Base-by-base conservation (phyloP, 108 stramenopile genomes). In the Cyclotella cryptica region DNA sequence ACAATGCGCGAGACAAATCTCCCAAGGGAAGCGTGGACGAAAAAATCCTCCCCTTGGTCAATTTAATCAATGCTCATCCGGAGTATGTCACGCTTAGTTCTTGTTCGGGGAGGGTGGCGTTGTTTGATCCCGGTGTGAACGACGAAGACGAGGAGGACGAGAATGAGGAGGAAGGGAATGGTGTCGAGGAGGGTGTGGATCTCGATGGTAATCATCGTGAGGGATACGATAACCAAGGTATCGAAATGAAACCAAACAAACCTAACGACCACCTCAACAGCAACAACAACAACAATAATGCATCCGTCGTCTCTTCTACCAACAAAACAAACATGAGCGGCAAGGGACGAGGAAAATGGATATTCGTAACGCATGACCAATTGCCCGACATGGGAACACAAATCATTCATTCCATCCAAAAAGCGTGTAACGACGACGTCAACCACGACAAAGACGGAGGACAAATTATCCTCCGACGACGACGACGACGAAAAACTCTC, bases 41-140 rank as follows among this genome's bases (percentile, higher is more conserved):
- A 5, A 55, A 55, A 24, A 55, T 55, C 12, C 21, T 24, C 22
- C 55, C 55, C 11, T 24, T 55, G 21, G n/a, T n/a, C 22, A 8
- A 55, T 24, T 24, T 55, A 2, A 55, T 55, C 55, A 55, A 55
- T 24, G 13, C 13, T 55, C 92, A 94, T 73, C 87, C 89, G 2
- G 84, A 85, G 12, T 93, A 84, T 70, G 89, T 88, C 18, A 94
- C 95, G 19, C 54, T 91, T 26, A 90, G 89, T 27, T 93, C 92
- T 8, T 96, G 95, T 81, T 92, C 91, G 0, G 93, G 95, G 52
- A 75, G 95, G 59, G 87, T 96, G 27, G 84, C 92, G 5, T 49
- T 96, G 11, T 96, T 96, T 80, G 89, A 93, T 86, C 93, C 90
- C 28, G 81, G 70, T 0, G 64, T 17, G 13, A 10, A 15, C 18